A percentile compares a stretch with the other conserved stretches of the same genome.
Evolutionary conservation across 2,329 filamentous ascomycete species (phyloP).

Genomic region (Drechmeria coniospora): DNA sequence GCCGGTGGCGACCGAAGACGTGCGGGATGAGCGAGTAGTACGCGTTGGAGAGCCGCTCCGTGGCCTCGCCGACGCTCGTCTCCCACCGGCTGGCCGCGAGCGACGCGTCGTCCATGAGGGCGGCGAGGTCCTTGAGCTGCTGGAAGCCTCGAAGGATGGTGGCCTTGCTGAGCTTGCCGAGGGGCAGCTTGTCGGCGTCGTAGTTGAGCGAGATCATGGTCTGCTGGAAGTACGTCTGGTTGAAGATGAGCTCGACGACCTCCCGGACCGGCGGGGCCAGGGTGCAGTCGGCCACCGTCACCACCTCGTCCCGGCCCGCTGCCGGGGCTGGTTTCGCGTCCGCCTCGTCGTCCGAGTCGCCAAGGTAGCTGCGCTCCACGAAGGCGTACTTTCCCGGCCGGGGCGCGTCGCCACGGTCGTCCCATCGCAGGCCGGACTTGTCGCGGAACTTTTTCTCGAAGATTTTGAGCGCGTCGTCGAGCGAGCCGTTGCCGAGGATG

Average conservation of each 20-base stretch:
- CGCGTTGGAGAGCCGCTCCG: slow-evolving; percentile 53
- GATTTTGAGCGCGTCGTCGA: slow-evolving; percentile 28
- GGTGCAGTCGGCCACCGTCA: slow-evolving; percentile 33
- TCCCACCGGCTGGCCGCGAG: slow-evolving; percentile 29
- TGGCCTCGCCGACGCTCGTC: slow-evolving; percentile 22
- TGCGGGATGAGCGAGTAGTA: slow-evolving; percentile 79
- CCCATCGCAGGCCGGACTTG: slow-evolving; percentile 44
- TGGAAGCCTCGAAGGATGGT: slow-evolving; percentile 65
- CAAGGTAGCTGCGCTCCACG: slow-evolving; percentile 56
- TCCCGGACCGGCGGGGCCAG: slow-evolving; percentile 45
- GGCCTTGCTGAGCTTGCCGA: slow-evolving; percentile 69
- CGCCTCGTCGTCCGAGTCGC: slow-evolving; percentile 11
- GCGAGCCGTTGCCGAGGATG: slow-evolving; percentile 23
- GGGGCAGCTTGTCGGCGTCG: slow-evolving; percentile 59
- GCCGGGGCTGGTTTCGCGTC: slow-evolving; percentile 14
- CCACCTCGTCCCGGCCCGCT: slow-evolving; percentile 17
- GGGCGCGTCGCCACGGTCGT: slow-evolving; percentile 34
- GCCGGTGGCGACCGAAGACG: slow-evolving; percentile 56
- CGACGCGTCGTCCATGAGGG: slow-evolving; percentile 39
- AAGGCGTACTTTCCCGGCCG: slow-evolving; percentile 63
- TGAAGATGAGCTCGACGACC: slow-evolving; percentile 73
- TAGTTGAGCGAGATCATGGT: slow-evolving; percentile 56
- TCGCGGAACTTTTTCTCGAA: slow-evolving; percentile 49
- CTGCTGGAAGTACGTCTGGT: slow-evolving; percentile 52
- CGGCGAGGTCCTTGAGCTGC: slow-evolving; percentile 59